Evolutionary conservation across 805 yeast genomes (phyloP), one percentile per base, ranked within the genome.

Genomic region (Sugiyamaella qingdaonensis): DNA sequence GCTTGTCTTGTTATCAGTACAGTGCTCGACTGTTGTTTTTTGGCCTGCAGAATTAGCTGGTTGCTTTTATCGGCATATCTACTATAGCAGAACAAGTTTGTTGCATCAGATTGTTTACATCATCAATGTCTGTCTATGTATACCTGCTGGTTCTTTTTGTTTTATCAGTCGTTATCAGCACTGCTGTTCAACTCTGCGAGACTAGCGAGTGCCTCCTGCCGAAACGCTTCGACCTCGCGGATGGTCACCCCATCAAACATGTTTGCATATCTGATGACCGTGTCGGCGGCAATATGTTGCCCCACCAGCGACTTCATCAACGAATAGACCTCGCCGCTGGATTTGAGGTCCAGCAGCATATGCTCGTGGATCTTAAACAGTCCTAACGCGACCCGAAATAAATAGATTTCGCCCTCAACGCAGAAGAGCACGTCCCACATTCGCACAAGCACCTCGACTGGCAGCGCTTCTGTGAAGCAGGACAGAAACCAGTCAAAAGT

Each of bases 401-500:
- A 58, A 49, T 63, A 75, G 1, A 65, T 64, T 44, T 68, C 73
- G 2, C 77, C 77, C 13, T 68, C 73, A 19, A 73, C 62, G 61
- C 77, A 70, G 46, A 81, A 61, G 16, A 73, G 69, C 35, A 69
- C 66, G 61, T 81, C 85, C 73, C 82, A 76, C 8, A 80, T 64
- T 46, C 78, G 69, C 62, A 79, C 76, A 67, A 82, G 73, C 1
- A 76, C 69, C 32, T 80, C 82, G 1, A 77, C 68, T 1, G 79
- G 76, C n/a, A 78, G 61, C 34, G 78, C 71, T 45, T 73, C 83
- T 0, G 80, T 75, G 61, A 79, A 81, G 31, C 81, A 64, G 9
- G 81, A 72, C 13, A 80, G 68, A 70, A 82, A 79, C 85, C 85
- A 80, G 54, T 78, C 77, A 60, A 79, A 72, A 10, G 82, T 73